These are phyloP conservation scores for Thermothelomyces thermophilus DNA, from an alignment of 2,329 filamentous ascomycete genomes.

Conservation along the genomic window DNA sequence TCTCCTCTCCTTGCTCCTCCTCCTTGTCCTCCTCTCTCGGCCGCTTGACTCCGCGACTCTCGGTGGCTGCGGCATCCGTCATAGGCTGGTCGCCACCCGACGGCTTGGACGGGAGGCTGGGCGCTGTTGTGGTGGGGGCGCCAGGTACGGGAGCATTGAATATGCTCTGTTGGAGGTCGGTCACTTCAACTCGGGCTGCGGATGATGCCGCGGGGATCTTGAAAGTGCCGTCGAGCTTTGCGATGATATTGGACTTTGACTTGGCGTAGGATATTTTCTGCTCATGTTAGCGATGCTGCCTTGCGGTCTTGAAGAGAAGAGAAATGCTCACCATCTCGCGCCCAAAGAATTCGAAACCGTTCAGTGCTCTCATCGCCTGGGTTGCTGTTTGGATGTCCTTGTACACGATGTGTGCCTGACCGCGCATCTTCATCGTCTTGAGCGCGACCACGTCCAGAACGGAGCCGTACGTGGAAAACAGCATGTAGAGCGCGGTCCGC, in stretches of 20 bases:
- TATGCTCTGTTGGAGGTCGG: slow-evolving; percentile 71
- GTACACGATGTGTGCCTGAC: slow-evolving; percentile 90
- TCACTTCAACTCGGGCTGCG: slow-evolving; percentile 55
- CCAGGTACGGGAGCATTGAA: slow-evolving; percentile 60
- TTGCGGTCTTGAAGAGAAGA: background rate
- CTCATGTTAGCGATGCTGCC: slow-evolving; percentile 10
- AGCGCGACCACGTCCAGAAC: slow-evolving; percentile 88
- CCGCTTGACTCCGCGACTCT: slow-evolving; percentile 61
- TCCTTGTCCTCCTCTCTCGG: slow-evolving; percentile 61
- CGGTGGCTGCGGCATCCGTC: slow-evolving; percentile 47
- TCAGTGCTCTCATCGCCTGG: slow-evolving; percentile 82
- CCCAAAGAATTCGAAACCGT: slow-evolving; percentile 81
- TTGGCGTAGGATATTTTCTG: slow-evolving; percentile 91
- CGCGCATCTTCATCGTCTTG: slow-evolving; percentile 87
- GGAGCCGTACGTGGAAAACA: slow-evolving; percentile 89
- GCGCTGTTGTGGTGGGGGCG: slow-evolving; percentile 31
- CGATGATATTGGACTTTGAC: slow-evolving; percentile 77
- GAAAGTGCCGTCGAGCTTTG: slow-evolving; percentile 89
- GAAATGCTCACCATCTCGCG: slow-evolving; percentile 64
- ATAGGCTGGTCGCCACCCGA: slow-evolving; percentile 41
- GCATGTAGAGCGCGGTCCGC: slow-evolving; percentile 78
- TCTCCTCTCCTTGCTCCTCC: slow-evolving; percentile 65
- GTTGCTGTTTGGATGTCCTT: slow-evolving; percentile 86
- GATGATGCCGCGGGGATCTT: slow-evolving; percentile 54
- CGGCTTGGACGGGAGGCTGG: slow-evolving; percentile 44